Evolutionary conservation across 202 grass and related monocot species (phyloP), one percentile per base, ranked within the genome.

Genomic region (Hordeum pubiflorum): DNA sequence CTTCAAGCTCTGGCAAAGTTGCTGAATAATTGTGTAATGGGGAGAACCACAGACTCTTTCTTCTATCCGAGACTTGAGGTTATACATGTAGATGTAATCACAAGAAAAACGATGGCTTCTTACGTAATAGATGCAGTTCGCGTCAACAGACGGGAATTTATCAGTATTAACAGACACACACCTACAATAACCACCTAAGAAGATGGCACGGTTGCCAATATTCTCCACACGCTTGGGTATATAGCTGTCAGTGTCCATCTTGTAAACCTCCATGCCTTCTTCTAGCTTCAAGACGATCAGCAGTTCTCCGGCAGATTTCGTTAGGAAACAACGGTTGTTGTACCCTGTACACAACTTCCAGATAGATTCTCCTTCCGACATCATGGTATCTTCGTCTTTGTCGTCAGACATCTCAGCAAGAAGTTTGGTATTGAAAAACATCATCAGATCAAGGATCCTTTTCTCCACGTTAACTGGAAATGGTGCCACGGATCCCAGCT

Each of bases 61-160:
- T 63, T 31, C 60, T 7, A 5, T 33, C 6, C 3, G 1, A 2
- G 5, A 2, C 26, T 7, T 13, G 2, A 63, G 13, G 60, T 8
- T 9, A 15, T 65, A 65, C 31, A 20, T 66, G 32, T 12, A n/a
- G 37, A 69, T 69, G 37, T 38, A n/a, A 69, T 13, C n/a, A 32
- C 29, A 3, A 31, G 33, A 37, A 2, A 9, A 66, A 23, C 22
- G 20, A 21, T 10, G 38, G 4, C 5, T 4, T 24, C 23, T 55
- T n/a, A 18, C 13, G 55, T 76, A 38, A 36, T 76, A 60, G 73
- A 76, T 58, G 34, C 73, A 76, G 55, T 76, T 76, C 18, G 34
- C 73, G 2, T 59, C 10, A 59, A 76, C 21, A 34, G 73, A 59
- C 9, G 73, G 54, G n/a, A 76, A 39, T 4, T 38, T 76, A 38